These are phyloP conservation scores for maize (Zea mays) DNA, from an alignment of 176 grass and related monocot species.

Conservation along the genomic window DNA sequence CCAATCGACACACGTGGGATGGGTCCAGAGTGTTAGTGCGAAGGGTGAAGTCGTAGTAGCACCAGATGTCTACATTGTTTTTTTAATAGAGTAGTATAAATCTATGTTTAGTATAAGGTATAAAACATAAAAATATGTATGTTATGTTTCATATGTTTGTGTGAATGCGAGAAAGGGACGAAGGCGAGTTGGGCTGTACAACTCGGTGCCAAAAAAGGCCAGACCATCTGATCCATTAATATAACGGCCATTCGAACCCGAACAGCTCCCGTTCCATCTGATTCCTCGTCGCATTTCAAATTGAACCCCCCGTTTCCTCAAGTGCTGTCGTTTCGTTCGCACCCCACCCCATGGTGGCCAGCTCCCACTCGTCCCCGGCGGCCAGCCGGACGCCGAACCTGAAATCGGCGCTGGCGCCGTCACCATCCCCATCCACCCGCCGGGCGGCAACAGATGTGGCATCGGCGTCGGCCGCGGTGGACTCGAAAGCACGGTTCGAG, in stretches of 20 bases:
- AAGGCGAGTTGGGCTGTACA: neutral
- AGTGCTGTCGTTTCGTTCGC: neutral
- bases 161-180: too few relatives aligned
- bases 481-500: conserved; percentile 83
- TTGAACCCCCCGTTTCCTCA: conserved; percentile 34
- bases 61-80: too few relatives aligned
- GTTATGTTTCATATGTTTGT: too few relatives aligned
- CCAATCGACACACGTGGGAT: too few relatives aligned
- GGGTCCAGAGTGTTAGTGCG: too few relatives aligned
- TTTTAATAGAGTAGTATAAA: too few relatives aligned
- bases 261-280: conserved; percentile 23
- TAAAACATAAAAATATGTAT: too few relatives aligned
- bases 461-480: conserved; percentile 32
- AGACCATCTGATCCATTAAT: conserved; percentile 3
- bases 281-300: conserved; percentile 49
- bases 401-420: conserved; percentile 32
- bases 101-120: too few relatives aligned
- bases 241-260: conserved; percentile 11
- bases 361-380: conserved; percentile 41
- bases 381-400: conserved; percentile 53
- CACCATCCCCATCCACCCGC: conserved; percentile 41
- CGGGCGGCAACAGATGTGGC: conserved; percentile 25
- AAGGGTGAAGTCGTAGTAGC: too few relatives aligned
- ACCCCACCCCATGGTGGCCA: conserved; percentile 50
- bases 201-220: neutral